Evolutionary conservation across 768 basidiomycete genomes (phyloP).

Genomic region (Pleurotus tuber-regium): DNA sequence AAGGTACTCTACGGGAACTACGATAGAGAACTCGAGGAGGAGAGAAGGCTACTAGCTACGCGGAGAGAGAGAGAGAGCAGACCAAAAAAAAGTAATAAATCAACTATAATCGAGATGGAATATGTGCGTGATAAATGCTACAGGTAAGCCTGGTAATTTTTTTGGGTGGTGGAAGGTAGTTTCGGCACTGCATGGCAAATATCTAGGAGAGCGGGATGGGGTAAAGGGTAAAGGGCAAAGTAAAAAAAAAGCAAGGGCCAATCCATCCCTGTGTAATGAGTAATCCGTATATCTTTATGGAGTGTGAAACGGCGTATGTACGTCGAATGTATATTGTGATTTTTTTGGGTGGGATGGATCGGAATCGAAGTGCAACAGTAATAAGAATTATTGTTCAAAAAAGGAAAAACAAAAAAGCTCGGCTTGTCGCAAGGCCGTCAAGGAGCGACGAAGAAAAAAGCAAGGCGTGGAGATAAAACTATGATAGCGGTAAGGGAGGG

Average conservation of each 20-base stretch:
- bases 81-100: not conserved
- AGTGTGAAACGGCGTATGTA: not conserved
- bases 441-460: constrained; percentile 9
- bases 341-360: not conserved
- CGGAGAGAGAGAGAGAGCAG: not conserved
- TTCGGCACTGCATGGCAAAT: constrained; percentile 4
- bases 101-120: not conserved
- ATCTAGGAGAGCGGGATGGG: not conserved
- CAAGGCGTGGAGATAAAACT: constrained; percentile 18
- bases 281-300: not conserved
- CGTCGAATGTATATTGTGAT: not conserved
- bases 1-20: not conserved
- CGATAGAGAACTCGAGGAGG: constrained; percentile 1
- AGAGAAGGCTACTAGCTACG: not conserved
- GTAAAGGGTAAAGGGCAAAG: not conserved
- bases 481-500: constrained; percentile 16
- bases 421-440: constrained; percentile 16
- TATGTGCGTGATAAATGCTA: constrained; percentile 11
- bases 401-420: constrained; percentile 17
- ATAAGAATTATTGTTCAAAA: not conserved
- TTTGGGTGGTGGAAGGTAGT: not conserved
- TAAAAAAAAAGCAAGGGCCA: not conserved
- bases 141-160: constrained; percentile 10
- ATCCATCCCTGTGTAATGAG: constrained; percentile 6
- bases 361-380: not conserved